phyloP scores from a whole-genome alignment of 2,329 filamentous ascomycete genomes.

The Fusarium aywerte region DNA sequence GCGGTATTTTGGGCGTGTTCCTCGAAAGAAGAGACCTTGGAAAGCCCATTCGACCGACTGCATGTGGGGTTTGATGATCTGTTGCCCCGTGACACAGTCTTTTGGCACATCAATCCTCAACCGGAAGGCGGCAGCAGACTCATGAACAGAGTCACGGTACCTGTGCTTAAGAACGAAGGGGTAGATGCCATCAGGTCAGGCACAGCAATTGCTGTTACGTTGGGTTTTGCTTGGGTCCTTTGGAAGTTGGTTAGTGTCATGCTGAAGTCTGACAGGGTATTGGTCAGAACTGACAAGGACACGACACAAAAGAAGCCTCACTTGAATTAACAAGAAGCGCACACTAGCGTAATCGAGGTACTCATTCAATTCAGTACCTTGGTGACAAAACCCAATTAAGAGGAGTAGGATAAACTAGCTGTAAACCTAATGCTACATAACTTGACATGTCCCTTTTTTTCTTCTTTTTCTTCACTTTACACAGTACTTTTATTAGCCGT shows the following conservation, averaged over 20 bases:
- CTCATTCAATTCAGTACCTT: neutral
- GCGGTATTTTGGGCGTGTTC: conserved; percentile 91
- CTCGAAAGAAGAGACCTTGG: conserved; percentile 73
- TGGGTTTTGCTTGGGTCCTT: conserved; percentile 77
- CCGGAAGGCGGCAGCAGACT: conserved; percentile 54
- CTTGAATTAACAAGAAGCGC: conserved; percentile 5
- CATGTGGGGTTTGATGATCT: conserved; percentile 87
- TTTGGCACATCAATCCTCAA: conserved; percentile 79
- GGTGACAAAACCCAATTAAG: neutral
- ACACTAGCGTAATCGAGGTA: neutral
- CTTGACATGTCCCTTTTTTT: neutral
- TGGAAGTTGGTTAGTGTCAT: conserved; percentile 61
- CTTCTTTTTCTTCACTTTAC: neutral
- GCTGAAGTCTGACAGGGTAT: conserved; percentile 9
- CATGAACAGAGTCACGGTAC: conserved; percentile 68
- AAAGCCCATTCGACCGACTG: conserved; percentile 86
- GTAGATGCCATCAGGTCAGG: conserved; percentile 61
- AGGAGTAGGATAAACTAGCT: neutral
- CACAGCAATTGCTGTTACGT: conserved; percentile 67
- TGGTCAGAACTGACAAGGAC: neutral
- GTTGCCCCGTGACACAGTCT: conserved; percentile 80
- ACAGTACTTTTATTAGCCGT: no score
- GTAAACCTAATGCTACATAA: neutral
- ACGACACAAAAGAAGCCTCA: conserved; percentile 41
- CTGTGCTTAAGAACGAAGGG: conserved; percentile 69